Evolutionary conservation across 805 yeast species (phyloP).

Genomic region (Starmera dryadoides): DNA sequence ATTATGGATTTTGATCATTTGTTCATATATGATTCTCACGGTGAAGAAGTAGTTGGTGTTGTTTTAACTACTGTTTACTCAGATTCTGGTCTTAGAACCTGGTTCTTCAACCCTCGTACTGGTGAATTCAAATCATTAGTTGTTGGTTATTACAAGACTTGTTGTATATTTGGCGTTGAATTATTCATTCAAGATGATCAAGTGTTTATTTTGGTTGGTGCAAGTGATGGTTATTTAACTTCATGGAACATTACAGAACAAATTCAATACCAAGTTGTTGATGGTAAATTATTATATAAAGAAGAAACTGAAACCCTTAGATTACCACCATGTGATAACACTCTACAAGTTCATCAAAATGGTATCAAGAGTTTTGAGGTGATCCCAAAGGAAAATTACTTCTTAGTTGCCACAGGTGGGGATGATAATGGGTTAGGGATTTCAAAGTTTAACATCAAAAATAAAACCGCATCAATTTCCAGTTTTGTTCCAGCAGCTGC

Average conservation of each 20-base stretch:
- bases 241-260: conserved; percentile 45
- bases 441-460: conserved; percentile 25
- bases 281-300: conserved; percentile 3
- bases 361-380: conserved; percentile 63
- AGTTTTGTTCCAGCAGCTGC: conserved; percentile 55
- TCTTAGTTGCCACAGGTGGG: conserved; percentile 68
- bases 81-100: conserved; percentile 67
- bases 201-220: conserved; percentile 42
- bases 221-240: conserved; percentile 79
- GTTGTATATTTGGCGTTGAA: conserved; percentile 66
- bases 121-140: conserved; percentile 36
- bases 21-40: conserved; percentile 24
- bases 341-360: conserved; percentile 70
- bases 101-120: conserved; percentile 38
- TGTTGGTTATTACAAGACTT: conserved; percentile 53
- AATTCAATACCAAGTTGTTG: conserved; percentile 14
- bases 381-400: conserved; percentile 8
- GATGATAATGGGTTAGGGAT: conserved; percentile 77
- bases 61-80: conserved; percentile 72
- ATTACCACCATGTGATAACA: conserved; percentile 25
- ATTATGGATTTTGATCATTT: conserved; percentile 75
- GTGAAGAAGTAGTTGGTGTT: conserved; percentile 31
- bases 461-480: conserved; percentile 17
- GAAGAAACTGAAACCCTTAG: neutral
- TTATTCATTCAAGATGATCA: conserved; percentile 27